Conservation (phyloP, 768 basidiomycete genomes). For the Leucosporidium creatinivorum region DNA sequence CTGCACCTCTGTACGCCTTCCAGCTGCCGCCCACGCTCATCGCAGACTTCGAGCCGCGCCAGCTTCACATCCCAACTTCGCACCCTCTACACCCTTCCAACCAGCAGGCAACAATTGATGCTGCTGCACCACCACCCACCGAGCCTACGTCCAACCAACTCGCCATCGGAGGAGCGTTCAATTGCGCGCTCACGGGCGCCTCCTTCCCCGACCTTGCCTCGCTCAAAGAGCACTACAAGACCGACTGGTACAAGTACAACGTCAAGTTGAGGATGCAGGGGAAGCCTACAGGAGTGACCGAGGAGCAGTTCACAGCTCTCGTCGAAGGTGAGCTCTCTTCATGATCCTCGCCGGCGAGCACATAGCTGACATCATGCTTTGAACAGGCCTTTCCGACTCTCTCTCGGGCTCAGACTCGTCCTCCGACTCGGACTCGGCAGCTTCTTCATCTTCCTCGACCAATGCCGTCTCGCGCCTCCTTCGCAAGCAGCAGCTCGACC, state of each 20-base stretch:
- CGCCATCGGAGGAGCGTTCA: conserved; percentile 12
- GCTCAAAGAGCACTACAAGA: conserved; percentile 77
- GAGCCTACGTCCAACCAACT: neutral
- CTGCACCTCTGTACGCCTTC: conserved; percentile 29
- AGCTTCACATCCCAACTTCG: conserved; percentile 26
- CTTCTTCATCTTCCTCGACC: conserved; percentile 41
- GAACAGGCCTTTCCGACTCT: conserved; percentile 70
- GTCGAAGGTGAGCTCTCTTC: conserved; percentile 62
- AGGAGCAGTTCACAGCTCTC: conserved; percentile 64
- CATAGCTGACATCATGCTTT: neutral
- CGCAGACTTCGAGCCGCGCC: conserved; percentile 10
- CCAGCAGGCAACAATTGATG: neutral
- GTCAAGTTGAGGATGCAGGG: conserved; percentile 62
- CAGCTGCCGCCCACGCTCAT: conserved; percentile 19
- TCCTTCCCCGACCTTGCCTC: conserved; percentile 67
- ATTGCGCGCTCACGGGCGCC: conserved; percentile 45
- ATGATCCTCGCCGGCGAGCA: neutral
- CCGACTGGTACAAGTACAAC: conserved; percentile 98
- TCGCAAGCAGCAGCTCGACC: conserved; percentile 53
- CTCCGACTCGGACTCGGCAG: neutral
- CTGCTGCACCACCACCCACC: neutral
- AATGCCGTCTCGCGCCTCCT: conserved; percentile 61
- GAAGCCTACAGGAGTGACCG: conserved; percentile 53
- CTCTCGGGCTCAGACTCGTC: conserved; percentile 67
- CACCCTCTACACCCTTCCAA: conserved; percentile 23